Conservation (phyloP, 2,329 filamentous ascomycete species). For the Massarina eburnea region DNA sequence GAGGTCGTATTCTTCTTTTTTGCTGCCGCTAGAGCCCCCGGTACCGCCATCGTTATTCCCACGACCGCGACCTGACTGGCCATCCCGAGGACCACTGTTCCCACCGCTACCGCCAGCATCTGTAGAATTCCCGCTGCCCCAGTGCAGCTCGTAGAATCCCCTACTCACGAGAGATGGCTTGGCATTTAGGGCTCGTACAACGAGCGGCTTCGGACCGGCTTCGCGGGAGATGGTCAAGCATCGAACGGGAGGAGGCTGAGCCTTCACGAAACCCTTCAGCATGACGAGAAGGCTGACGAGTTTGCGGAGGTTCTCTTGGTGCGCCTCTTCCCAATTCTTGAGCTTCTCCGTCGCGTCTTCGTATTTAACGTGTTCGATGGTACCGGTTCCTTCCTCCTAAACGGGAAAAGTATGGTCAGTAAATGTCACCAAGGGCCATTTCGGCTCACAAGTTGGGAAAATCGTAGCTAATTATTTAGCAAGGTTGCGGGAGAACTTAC, state of each 20-base stretch:
- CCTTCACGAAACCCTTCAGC: conserved; percentile 14
- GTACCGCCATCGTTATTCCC: not conserved
- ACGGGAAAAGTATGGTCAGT: no score
- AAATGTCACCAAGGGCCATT: no score
- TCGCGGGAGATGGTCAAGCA: not conserved
- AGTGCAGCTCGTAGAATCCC: conserved; percentile 2
- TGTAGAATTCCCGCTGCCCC: conserved; percentile 1
- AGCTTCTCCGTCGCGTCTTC: conserved; percentile 20
- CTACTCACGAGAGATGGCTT: conserved; percentile 3
- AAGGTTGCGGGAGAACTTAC: not conserved
- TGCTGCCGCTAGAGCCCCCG: no score
- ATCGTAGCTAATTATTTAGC: no score
- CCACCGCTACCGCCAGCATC: no score
- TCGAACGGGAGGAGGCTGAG: conserved; percentile 12
- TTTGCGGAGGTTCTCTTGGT: conserved; percentile 26
- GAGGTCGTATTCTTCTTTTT: no score
- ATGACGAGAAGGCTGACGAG: conserved; percentile 19
- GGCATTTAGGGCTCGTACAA: not conserved
- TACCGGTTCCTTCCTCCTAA: conserved; percentile 2
- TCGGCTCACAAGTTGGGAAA: no score
- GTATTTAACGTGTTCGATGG: conserved; percentile 15
- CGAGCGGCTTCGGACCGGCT: not conserved
- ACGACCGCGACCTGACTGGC: not conserved
- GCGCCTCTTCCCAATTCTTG: conserved; percentile 21
- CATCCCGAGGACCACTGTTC: not conserved